Evolutionary conservation across 371 early-diverging fungal species (phyloP), one percentile per base, ranked within the genome.

Genomic region (Lichtheimia hyalospora): DNA sequence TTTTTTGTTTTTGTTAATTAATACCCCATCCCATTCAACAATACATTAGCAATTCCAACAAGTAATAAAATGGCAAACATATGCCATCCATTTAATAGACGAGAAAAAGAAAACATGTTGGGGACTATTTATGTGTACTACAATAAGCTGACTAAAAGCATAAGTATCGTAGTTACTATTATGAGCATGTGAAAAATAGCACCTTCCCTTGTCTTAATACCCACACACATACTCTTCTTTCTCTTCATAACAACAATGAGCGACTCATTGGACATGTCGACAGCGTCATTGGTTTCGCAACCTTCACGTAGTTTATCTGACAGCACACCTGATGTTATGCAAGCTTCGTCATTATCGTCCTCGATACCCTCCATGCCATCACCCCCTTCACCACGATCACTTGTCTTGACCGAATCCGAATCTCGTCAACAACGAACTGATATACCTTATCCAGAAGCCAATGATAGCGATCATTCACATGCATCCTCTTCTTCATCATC

Each of bases 211-310:
- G 34, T 34, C 34, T 34, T 34, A 6, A 34, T 34, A 34, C 34
- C 40, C 50, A 12, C 15, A 40, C 20, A 15, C 23, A 49, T 14
- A n/a, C 25, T 28, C 40, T 57, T 25, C 28, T 56, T 10, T 44
- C 18, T 12, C 40, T 49, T 27, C 27, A n/a, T 4, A 41, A 42
- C 15, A 28, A 58, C 16, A 25, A 66, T 66, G 67, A 43, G 46
- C 23, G 64, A 64, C 27, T 62, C 74, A 24, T 50, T 74, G 23
- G 71, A 71, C 54, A 74, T 74, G 74, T 74, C 74, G 20, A 60
- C 69, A 2, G 74, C 74, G 3, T 74, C 74, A 0, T 21, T 73
- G n/a, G 49, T 69, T 43, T 58, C 65, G 21, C 48, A 42, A 5
- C 28, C 52, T 10, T 48, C 54, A 34, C 58, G 51, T 28, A 39